A percentile compares a stretch with the other conserved stretches of the same genome.
Evolutionary conservation across 495 filamentous ascomycete species (phyloP).

Genomic region (Parathielavia hyrcaniae): DNA sequence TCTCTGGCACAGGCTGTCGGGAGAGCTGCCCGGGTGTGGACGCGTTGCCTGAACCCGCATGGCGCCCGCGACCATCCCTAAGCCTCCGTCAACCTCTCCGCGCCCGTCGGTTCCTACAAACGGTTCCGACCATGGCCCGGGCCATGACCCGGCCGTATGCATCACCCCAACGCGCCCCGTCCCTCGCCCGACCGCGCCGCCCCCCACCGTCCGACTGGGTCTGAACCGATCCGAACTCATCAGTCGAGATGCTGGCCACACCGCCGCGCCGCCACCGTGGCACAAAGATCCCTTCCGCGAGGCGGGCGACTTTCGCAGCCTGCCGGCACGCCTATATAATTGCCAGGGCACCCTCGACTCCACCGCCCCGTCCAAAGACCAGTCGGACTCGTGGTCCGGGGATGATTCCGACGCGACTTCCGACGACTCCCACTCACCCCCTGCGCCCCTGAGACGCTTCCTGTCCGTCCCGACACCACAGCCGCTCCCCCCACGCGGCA

Average conservation of each 20-base stretch:
- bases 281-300: not conserved
- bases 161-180: constrained; percentile 2
- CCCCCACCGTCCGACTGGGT: not conserved
- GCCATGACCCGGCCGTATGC: not conserved
- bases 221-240: not conserved
- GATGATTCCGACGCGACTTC: constrained; percentile 4
- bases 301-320: not conserved
- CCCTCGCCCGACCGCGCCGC: constrained; percentile 5
- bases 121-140: constrained; percentile 1
- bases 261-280: not conserved
- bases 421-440: not conserved
- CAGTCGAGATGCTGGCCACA: not conserved
- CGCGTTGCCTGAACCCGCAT: constrained; percentile 2
- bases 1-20: constrained; percentile 12
- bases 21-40: constrained; percentile 9
- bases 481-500: constrained; percentile 1
- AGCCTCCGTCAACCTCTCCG: not conserved
- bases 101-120: not conserved
- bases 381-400: not conserved
- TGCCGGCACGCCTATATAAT: not conserved
- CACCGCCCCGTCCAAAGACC: constrained; percentile 1
- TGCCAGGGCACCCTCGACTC: constrained; percentile 4
- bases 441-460: not conserved
- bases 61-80: constrained; percentile 7
- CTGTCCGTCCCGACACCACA: not conserved